Percentiles rank a stretch among this genome's conserved stretches.
These are phyloP conservation scores for Ramaria rubella DNA, from an alignment of 768 basidiomycete species.

Conservation along the genomic window DNA sequence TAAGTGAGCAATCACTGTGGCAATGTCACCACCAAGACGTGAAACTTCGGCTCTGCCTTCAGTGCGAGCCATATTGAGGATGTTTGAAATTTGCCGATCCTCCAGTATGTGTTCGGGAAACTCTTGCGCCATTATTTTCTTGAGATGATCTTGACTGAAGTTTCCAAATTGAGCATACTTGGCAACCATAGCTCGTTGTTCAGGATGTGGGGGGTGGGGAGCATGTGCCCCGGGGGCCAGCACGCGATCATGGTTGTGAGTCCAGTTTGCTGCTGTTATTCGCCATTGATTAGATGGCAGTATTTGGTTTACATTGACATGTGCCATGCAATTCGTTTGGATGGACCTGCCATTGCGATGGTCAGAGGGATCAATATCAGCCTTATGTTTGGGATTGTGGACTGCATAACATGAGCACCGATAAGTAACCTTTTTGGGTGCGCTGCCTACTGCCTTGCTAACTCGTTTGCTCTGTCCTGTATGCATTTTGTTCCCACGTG, in stretches of 20 bases:
- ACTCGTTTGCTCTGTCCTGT: background rate
- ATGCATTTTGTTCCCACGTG: background rate
- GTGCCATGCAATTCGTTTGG: conserved; percentile 19
- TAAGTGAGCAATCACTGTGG: background rate
- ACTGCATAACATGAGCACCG: conserved; percentile 17
- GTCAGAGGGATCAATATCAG: conserved; percentile 17
- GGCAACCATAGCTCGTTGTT: background rate
- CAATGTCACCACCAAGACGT: background rate
- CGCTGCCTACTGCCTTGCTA: background rate
- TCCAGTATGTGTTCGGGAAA: background rate
- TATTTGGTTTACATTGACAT: conserved; percentile 21
- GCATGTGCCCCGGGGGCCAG: background rate
- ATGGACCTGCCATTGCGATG: conserved; percentile 17
- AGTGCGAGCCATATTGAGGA: background rate
- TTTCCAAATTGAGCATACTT: background rate
- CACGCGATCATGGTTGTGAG: background rate
- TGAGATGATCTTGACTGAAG: background rate
- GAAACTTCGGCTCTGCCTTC: background rate
- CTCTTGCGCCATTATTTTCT: background rate
- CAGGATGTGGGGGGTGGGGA: background rate
- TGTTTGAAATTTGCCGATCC: background rate
- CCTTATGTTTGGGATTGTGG: conserved; percentile 11
- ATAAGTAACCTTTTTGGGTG: conserved; percentile 15
- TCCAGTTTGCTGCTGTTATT: background rate
- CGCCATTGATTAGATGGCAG: conserved; percentile 16